Evolutionary conservation across 768 basidiomycete species (phyloP), one percentile per base, ranked within the genome.

Genomic region (Ephemerocybe angulata): DNA sequence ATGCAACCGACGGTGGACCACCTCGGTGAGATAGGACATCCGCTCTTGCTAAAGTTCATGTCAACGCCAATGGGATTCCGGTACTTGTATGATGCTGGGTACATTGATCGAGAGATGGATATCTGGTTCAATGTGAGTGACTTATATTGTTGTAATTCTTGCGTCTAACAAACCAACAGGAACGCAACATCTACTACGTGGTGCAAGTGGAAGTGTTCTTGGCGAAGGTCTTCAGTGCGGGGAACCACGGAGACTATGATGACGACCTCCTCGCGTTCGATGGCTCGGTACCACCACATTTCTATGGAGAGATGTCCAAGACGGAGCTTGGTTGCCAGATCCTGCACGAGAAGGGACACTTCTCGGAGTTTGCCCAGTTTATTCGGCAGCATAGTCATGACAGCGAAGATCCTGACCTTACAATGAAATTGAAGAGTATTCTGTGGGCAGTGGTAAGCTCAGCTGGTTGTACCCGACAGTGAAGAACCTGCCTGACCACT

Each of bases 291-390:
- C 97, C 96, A 2, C 85, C 90, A 1, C 95, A 99, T 68, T 98
- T 99, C 70, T 96, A 98, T 63, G 96, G 96, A 21, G 96, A 98
- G 70, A 90, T 98, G 82, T 88, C 94, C 43, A 98, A 97, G 70
- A 98, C 97, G 3, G 89, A 90, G 53, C 86, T 95, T 47, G 97
- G 97, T 0, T 96, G 94, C 69, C 89, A 90, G 64, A 85, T 94
- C 10, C 73, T 99, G 37, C 84, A 86, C 55, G 93, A 95, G 55
- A 93, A 89, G 61, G 91, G 91, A 0, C 93, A 98, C 65, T 94
- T 98, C 63, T 66, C 80, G 4, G 92, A 96, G 58, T 98, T 98
- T 63, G 87, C 92, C 1, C 86, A 91, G 55, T 90, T 96, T 62
- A 90, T 98, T 50, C 81, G 91, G 22, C 82, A 86, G 55, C 93